These are phyloP conservation scores for Erodium moschatum DNA, from an alignment of 441 rosid species.

Conservation along the genomic window DNA sequence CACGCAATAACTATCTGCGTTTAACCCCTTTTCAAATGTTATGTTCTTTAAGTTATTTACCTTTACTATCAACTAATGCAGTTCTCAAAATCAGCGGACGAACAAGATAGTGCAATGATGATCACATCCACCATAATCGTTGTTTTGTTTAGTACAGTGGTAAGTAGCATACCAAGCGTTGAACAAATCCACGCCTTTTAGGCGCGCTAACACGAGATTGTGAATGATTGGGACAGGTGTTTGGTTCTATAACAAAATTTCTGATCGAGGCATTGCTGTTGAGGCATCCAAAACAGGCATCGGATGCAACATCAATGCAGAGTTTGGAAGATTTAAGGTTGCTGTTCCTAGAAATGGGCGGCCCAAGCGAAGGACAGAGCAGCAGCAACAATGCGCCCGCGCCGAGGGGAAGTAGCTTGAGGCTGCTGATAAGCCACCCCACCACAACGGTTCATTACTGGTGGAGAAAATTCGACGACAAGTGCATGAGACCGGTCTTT, in stretches of 20 bases:
- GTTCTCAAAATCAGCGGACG: slow-evolving; percentile 29
- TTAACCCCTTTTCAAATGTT: not conserved
- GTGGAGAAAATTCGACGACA: slow-evolving; percentile 65
- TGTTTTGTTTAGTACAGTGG: slow-evolving; percentile 60
- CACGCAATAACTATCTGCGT: too few species aligned
- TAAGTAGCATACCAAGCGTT: slow-evolving; percentile 15
- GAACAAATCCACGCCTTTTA: too few species aligned
- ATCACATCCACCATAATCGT: slow-evolving; percentile 50
- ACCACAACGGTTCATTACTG: slow-evolving; percentile 44
- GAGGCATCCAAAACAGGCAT: slow-evolving; percentile 28
- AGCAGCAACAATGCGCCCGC: not conserved
- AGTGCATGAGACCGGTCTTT: slow-evolving; percentile 60
- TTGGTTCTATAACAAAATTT: slow-evolving; percentile 61
- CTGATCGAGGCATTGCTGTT: slow-evolving; percentile 43
- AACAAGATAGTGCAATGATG: slow-evolving; percentile 33
- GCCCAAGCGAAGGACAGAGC: slow-evolving; percentile 15
- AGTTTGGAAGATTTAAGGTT: slow-evolving; percentile 50
- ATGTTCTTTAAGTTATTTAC: not conserved
- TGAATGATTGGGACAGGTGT: slow-evolving; percentile 33
- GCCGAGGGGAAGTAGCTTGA: slow-evolving; percentile 31
- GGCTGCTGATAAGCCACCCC: slow-evolving; percentile 43
- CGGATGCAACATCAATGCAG: slow-evolving; percentile 35
- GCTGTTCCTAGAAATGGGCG: slow-evolving; percentile 38
- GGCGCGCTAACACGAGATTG: not conserved
- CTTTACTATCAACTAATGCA: slow-evolving; percentile 22